phyloP scores from a whole-genome alignment of 164 flowering plant genomes.

The Aristolochia contorta region DNA sequence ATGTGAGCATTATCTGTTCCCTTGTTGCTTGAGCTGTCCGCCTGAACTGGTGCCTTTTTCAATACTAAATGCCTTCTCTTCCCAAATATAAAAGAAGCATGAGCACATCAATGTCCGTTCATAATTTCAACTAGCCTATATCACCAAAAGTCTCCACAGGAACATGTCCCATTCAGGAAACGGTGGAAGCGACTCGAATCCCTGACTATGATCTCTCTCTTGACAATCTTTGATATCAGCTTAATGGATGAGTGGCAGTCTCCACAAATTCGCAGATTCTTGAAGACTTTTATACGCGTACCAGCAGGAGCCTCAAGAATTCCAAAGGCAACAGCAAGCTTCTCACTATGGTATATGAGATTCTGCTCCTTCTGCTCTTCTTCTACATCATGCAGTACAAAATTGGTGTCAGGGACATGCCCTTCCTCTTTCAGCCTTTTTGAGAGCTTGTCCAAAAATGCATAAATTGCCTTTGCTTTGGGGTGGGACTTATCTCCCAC shows the following conservation, averaged over 20 bases:
- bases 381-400: conserved; percentile 26
- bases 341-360: conserved; percentile 25
- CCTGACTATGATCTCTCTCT: conserved; percentile 23
- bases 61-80: too few relatives aligned
- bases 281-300: conserved; percentile 23
- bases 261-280: conserved; percentile 28
- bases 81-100: too few relatives aligned
- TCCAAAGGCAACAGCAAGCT: conserved; percentile 32
- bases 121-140: not conserved
- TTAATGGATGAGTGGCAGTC: conserved; percentile 24
- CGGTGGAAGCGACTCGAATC: conserved; percentile 25
- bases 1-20: too few relatives aligned
- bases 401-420: conserved; percentile 27
- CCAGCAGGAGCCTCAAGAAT: conserved; percentile 25
- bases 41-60: too few relatives aligned
- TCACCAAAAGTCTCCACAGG: conserved; percentile 28
- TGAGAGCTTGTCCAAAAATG: conserved; percentile 17
- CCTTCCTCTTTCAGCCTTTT: conserved; percentile 28
- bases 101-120: too few relatives aligned
- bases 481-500: conserved; percentile 25
- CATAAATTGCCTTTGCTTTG: conserved; percentile 18
- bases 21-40: too few relatives aligned
- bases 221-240: conserved; percentile 20
- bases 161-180: conserved; percentile 25
- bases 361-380: conserved; percentile 32